Base-by-base conservation (phyloP, 1,284 basidiomycete species). In the Exobasidium cylindrosporum region DNA sequence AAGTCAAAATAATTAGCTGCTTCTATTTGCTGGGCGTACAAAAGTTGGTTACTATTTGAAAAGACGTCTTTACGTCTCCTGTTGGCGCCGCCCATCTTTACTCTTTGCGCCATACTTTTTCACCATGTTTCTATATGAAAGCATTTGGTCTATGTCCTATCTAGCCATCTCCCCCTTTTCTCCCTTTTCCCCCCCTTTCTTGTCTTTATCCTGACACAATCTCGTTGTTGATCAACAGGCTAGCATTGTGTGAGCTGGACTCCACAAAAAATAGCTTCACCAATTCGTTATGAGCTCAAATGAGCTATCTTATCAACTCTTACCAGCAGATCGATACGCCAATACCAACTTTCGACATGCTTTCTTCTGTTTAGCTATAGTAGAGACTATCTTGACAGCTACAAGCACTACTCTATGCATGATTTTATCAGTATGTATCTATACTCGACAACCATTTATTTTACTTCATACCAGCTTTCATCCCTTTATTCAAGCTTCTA, bases 281-380 rank as follows among this genome's bases (percentile, higher is more conserved):
- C 21, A 23, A 13, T 14, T 14, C 4, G 26, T 28, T 21, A 50
- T 50, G 47, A 50, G 47, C 47, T 24, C 47, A 23, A 50, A 21
- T 50, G 21, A 50, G 21, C 21, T 50, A 13, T 50, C n/a, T 50
- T 50, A 24, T 28, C n/a, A 50, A 13, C 26, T 50, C 4, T 28
- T 50, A 28, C 47, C 47, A 13, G n/a, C 47, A 21, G 47, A 50
- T 50, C 47, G n/a, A 14, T 50, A 28, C 26, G 47, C 47, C 5
- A 28, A 21, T 28, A 24, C 47, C 2, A 50, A 50, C 26, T 50
- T 50, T 50, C 47, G 47, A 50, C 47, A 50, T 50, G 26, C 47
- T 4, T 50, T 50, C 21, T 24, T 50, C 21, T 23, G 47, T 21
- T 4, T 50, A 14, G 47, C 47, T 3, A 21, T 28, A 13, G 26